Percentiles rank a stretch among this genome's conserved stretches.
These are phyloP conservation scores for Exophiala sideris DNA, from an alignment of 2,329 filamentous ascomycete genomes.

Conservation along the genomic window DNA sequence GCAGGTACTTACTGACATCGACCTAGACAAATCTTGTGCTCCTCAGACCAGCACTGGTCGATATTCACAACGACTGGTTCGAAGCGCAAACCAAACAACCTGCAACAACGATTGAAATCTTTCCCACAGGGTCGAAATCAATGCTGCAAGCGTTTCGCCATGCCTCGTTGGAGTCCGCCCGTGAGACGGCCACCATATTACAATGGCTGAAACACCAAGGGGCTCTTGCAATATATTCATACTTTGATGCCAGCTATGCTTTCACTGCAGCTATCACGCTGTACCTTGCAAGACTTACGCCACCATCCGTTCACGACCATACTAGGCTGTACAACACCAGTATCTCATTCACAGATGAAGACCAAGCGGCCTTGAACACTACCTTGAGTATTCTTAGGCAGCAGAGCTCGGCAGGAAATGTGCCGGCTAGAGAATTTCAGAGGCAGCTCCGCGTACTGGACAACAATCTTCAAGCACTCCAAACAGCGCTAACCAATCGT, in stretches of 20 bases:
- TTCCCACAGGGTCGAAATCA: background rate
- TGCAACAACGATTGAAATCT: background rate
- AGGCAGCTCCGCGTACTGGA: constrained; percentile 8
- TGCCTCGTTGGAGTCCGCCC: constrained; percentile 9
- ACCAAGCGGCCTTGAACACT: constrained; percentile 4
- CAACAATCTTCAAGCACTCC: constrained; percentile 9
- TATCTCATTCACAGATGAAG: constrained; percentile 3
- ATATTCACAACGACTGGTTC: constrained; percentile 13
- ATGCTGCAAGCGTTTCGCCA: constrained; percentile 5
- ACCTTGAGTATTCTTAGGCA: constrained; percentile 1
- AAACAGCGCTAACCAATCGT: constrained; percentile 1
- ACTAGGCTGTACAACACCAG: background rate
- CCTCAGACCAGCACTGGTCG: constrained; percentile 15
- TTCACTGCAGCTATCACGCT: constrained; percentile 15
- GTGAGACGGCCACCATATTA: constrained; percentile 9
- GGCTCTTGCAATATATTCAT: constrained; percentile 12
- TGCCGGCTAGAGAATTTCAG: constrained; percentile 10
- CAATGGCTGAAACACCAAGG: constrained; percentile 15
- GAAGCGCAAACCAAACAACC: constrained; percentile 1
- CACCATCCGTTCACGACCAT: background rate
- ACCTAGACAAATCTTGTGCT: constrained; percentile 16
- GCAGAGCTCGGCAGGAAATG: constrained; percentile 8
- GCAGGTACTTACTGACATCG: background rate
- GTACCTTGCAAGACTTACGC: constrained; percentile 4
- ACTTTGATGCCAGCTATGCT: constrained; percentile 17